These are phyloP conservation scores for Punctularia strigosozonata DNA, from an alignment of 768 basidiomycete genomes.

Conservation along the genomic window DNA sequence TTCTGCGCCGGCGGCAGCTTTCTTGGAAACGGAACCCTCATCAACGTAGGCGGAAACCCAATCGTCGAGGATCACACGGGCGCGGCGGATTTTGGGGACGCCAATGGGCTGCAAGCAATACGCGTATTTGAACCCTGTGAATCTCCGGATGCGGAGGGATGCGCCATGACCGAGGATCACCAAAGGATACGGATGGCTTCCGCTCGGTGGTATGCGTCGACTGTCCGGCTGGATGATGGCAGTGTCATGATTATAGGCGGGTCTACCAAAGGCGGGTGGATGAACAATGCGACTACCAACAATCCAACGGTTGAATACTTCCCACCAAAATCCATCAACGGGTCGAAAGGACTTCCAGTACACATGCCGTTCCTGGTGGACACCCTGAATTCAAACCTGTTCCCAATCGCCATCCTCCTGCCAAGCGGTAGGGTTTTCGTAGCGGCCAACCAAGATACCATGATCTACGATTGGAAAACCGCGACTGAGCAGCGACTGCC, in stretches of 20 bases:
- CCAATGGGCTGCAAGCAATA: conserved; percentile 61
- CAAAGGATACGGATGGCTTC: conserved; percentile 56
- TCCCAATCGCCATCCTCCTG: conserved; percentile 63
- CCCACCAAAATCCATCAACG: conserved; percentile 66
- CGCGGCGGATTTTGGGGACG: conserved; percentile 65
- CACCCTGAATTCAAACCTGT: conserved; percentile 74
- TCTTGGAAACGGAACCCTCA: conserved; percentile 61
- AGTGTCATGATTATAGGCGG: conserved; percentile 78
- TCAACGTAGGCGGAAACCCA: conserved; percentile 77
- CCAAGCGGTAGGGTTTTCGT: conserved; percentile 64
- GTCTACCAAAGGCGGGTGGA: conserved; percentile 76
- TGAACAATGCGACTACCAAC: conserved; percentile 70
- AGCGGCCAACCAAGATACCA: conserved; percentile 68
- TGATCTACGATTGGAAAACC: conserved; percentile 65
- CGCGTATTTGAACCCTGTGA: conserved; percentile 63
- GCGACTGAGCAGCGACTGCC: conserved; percentile 56
- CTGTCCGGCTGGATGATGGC: conserved; percentile 59
- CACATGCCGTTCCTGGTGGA: conserved; percentile 49
- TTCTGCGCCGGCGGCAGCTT: conserved; percentile 82
- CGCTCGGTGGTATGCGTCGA: conserved; percentile 75
- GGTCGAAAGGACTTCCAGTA: conserved; percentile 56
- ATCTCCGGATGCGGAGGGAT: conserved; percentile 31
- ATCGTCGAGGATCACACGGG: conserved; percentile 53
- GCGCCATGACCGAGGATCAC: conserved; percentile 58
- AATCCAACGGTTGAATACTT: conserved; percentile 78